Conservation (phyloP, 495 filamentous ascomycete species). For the Venustampulla echinocandica region DNA sequence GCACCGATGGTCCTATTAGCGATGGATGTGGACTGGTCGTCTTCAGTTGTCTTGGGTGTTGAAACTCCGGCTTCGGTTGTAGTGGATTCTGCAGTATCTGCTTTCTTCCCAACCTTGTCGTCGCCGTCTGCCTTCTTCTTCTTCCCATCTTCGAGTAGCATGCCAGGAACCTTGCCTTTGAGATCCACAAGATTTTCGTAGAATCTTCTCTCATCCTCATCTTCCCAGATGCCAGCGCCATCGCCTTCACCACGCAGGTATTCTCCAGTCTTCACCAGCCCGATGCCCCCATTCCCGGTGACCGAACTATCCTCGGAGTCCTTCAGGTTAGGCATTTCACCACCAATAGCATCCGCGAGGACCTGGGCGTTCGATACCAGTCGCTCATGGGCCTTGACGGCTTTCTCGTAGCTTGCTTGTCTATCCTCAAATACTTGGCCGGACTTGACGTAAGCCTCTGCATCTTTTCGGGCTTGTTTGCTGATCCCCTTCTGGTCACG, state of each 20-base stretch:
- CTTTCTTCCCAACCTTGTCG: slow-evolving; percentile 53
- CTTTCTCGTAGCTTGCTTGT: slow-evolving; percentile 90
- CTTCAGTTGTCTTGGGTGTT: slow-evolving; percentile 40
- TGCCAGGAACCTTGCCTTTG: slow-evolving; percentile 88
- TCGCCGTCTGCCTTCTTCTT: slow-evolving; percentile 79
- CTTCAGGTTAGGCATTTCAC: slow-evolving; percentile 90
- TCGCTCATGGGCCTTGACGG: slow-evolving; percentile 83
- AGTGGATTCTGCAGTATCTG: slow-evolving; percentile 36
- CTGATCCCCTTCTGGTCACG: slow-evolving; percentile 82
- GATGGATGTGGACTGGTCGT: slow-evolving; percentile 87
- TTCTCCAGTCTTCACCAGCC: slow-evolving; percentile 87
- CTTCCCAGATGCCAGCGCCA: slow-evolving; percentile 97
- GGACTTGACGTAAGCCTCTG: slow-evolving; percentile 96
- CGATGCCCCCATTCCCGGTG: slow-evolving; percentile 66
- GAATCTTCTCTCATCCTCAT: slow-evolving; percentile 94
- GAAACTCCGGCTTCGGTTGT: slow-evolving; percentile 20
- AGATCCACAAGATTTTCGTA: slow-evolving; percentile 95
- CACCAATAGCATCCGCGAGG: slow-evolving; percentile 76
- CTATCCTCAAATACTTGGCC: slow-evolving; percentile 98
- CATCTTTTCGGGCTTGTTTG: slow-evolving; percentile 81
- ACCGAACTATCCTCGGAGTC: slow-evolving; percentile 62
- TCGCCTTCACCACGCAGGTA: slow-evolving; percentile 85
- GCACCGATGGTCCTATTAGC: slow-evolving; percentile 96
- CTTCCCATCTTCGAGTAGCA: slow-evolving; percentile 87
- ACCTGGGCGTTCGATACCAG: slow-evolving; percentile 85